Base-by-base conservation (phyloP, 2,329 filamentous ascomycete genomes). In the Aspergillus arachidicola region DNA sequence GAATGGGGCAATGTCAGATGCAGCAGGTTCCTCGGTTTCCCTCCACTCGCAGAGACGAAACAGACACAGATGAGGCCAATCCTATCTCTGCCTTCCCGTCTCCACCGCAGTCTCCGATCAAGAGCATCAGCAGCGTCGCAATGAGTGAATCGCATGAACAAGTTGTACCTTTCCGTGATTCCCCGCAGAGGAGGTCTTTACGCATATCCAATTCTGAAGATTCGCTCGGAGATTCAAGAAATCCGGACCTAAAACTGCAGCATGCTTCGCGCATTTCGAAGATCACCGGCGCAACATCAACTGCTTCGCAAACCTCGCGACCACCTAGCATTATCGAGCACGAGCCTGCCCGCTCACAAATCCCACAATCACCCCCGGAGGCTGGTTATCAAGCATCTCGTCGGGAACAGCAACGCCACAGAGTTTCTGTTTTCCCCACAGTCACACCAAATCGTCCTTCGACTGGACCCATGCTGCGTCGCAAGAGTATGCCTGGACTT, bases 401-500 rank as follows among this genome's bases (percentile, higher is more conserved):
- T n/a, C 62, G 55, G 12, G 60, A 68, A 12, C 62, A 57, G 21
- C 56, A 61, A 11, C 69, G 66, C 48, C 63, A 50, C 41, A 62
- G 69, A 30, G 57, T 66, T 23, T 69, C 69, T 16, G 45, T 66
- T 10, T 21, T 63, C 2, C 64, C 65, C 19, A 48, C 36, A 11
- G n/a, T 46, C 11, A 58, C 34, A 12, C 43, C 55, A 34, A 51
- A 55, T 38, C 61, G 63, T 30, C 59, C 63, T 34, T 50, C 60
- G 7, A 69, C 60, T 19, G 50, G 58, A 4, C 48, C 64, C 36
- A 67, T 75, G 62, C 61, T 67, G 10, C 73, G 72, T 26, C 75
- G 75, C 14, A 77, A 76, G 59, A 76, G 74, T 57, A 72, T 76
- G 69, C 72, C 71, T 2, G 75, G 75, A 1, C 62, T 77, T 19